Evolutionary conservation across 2,329 filamentous ascomycete species (phyloP).

Genomic region (Setomelanomma holmii): DNA sequence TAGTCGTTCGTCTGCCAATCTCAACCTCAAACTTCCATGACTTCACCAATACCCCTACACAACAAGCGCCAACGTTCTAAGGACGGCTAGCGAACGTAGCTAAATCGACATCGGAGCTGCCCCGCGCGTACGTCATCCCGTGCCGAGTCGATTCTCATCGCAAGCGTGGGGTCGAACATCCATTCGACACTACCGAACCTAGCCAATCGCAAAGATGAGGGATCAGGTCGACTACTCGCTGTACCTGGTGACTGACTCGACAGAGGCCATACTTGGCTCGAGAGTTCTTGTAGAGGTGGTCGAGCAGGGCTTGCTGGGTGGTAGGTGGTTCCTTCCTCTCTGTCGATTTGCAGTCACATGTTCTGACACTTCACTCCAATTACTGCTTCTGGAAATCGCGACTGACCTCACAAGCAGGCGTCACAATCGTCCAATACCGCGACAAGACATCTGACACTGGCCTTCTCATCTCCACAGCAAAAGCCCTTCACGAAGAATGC

Average conservation of each 20-base stretch:
- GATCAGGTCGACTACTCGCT: slow-evolving; percentile 73
- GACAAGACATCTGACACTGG: slow-evolving; percentile 84
- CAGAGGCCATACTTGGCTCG: slow-evolving; percentile 78
- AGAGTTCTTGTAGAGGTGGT: slow-evolving; percentile 76
- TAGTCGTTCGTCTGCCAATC: not conserved
- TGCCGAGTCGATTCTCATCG: not conserved
- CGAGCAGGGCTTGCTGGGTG: slow-evolving; percentile 75
- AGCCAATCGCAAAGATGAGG: slow-evolving; percentile 48
- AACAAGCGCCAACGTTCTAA: not conserved
- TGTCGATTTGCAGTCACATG: not conserved
- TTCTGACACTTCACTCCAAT: not conserved
- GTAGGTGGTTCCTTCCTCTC: slow-evolving; percentile 49
- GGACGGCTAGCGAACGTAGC: not conserved
- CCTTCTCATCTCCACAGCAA: slow-evolving; percentile 72
- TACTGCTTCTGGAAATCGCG: not conserved
- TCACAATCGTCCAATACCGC: slow-evolving; percentile 86
- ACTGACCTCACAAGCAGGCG: slow-evolving; percentile 53
- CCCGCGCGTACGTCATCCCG: slow-evolving; percentile 3
- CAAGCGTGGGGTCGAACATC: not conserved
- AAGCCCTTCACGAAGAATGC: slow-evolving; percentile 74
- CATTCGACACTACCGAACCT: not conserved
- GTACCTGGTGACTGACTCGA: slow-evolving; percentile 93
- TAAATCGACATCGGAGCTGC: not conserved
- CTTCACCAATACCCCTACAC: not conserved
- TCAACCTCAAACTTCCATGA: not conserved